phyloP scores from a whole-genome alignment of 2,329 filamentous ascomycete genomes.

The Fusarium verticillioides region DNA sequence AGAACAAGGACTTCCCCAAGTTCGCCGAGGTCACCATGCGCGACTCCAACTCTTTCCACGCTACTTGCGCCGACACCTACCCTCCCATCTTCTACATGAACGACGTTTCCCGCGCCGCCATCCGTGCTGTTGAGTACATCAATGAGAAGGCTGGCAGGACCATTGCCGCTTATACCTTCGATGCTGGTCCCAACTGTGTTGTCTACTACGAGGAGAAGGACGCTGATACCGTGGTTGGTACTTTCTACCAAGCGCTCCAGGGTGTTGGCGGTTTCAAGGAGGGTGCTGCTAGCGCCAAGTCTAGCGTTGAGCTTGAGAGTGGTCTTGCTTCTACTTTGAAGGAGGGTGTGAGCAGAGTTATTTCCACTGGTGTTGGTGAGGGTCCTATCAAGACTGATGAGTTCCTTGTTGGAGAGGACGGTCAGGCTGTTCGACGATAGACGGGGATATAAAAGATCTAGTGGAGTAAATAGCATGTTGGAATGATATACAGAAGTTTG shows the following conservation, averaged over 20 bases:
- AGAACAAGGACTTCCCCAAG: constrained; percentile 79
- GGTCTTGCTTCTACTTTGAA: constrained; percentile 73
- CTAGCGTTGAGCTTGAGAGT: constrained; percentile 70
- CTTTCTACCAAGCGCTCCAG: constrained; percentile 75
- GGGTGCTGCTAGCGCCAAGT: constrained; percentile 63
- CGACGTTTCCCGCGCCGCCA: constrained; percentile 87
- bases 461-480: constrained; percentile 8
- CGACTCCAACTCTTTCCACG: constrained; percentile 97
- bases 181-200: constrained; percentile 96
- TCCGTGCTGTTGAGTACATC: constrained; percentile 88
- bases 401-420: constrained; percentile 76
- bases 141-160: constrained; percentile 82
- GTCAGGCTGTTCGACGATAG: constrained; percentile 57
- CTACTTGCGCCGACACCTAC: constrained; percentile 92
- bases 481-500: background rate
- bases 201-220: constrained; percentile 93
- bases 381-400: constrained; percentile 85
- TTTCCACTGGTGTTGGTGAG: constrained; percentile 90
- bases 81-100: constrained; percentile 99
- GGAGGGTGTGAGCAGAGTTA: constrained; percentile 87
- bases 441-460: background rate
- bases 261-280: constrained; percentile 78
- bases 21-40: constrained; percentile 95
- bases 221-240: constrained; percentile 76
- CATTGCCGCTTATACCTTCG: constrained; percentile 95